Evolutionary conservation across 2,329 filamentous ascomycete genomes (phyloP).

Genomic region (Sarocladiaceae sp.): DNA sequence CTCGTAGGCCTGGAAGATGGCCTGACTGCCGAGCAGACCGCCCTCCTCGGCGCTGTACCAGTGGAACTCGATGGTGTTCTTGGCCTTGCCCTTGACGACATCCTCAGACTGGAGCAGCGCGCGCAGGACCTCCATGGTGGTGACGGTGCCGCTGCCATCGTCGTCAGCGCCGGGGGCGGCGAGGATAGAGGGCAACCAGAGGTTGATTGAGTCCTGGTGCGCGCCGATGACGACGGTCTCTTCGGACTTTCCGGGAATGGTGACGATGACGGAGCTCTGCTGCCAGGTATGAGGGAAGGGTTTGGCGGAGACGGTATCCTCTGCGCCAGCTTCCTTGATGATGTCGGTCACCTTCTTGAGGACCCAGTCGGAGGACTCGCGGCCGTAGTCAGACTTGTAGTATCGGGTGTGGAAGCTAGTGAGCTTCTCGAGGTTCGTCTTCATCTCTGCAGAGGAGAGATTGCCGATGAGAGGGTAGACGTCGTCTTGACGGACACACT

Average conservation of each 20-base stretch:
- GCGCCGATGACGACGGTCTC: slow-evolving; percentile 86
- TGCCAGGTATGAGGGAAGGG: slow-evolving; percentile 80
- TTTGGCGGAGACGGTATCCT: slow-evolving; percentile 58
- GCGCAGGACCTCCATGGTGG: slow-evolving; percentile 85
- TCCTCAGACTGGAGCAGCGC: slow-evolving; percentile 69
- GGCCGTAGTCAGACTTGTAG: slow-evolving; percentile 72
- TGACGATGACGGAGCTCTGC: slow-evolving; percentile 86
- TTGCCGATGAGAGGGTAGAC: slow-evolving; percentile 61
- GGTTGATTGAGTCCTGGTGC: slow-evolving; percentile 92
- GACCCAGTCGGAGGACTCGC: slow-evolving; percentile 83
- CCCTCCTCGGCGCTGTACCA: slow-evolving; percentile 93
- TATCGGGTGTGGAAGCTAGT: slow-evolving; percentile 77
- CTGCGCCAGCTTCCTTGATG: slow-evolving; percentile 63
- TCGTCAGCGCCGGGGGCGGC: slow-evolving; percentile 92
- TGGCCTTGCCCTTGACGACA: slow-evolving; percentile 62
- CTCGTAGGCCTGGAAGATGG: slow-evolving; percentile 79
- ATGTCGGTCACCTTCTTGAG: slow-evolving; percentile 66
- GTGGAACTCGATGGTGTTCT: slow-evolving; percentile 92
- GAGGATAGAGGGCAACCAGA: slow-evolving; percentile 78
- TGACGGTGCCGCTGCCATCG: slow-evolving; percentile 87
- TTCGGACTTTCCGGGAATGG: slow-evolving; percentile 78
- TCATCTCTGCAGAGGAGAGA: slow-evolving; percentile 71
- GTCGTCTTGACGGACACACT: slow-evolving; percentile 57
- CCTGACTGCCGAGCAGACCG: slow-evolving; percentile 80
- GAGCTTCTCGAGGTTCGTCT: slow-evolving; percentile 69